phyloP scores from a whole-genome alignment of 495 filamentous ascomycete genomes.

The Trichoderma gamsii region DNA sequence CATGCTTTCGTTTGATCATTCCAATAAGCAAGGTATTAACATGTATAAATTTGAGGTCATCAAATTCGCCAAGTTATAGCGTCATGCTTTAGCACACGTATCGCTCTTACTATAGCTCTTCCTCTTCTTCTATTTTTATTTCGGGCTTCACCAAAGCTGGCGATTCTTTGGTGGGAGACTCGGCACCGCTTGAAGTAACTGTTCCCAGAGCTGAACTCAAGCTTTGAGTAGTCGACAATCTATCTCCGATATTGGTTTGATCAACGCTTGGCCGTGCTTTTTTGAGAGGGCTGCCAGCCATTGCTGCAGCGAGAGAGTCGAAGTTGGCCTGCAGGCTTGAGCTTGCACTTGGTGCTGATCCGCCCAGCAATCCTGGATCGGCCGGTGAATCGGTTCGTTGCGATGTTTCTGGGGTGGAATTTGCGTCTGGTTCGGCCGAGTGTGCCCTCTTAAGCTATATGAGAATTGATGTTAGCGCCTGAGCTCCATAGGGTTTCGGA shows the following conservation, averaged over 20 bases:
- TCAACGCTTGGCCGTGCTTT: slow-evolving; percentile 66
- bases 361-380: slow-evolving; percentile 27
- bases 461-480: background rate
- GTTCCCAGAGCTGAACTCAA: slow-evolving; percentile 14
- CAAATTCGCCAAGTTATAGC: background rate
- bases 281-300: slow-evolving; percentile 76
- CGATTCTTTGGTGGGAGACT: background rate
- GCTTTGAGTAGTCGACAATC: slow-evolving; percentile 9
- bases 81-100: background rate
- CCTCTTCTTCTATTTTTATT: slow-evolving; percentile 16
- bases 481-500: background rate
- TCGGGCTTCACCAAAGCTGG: background rate
- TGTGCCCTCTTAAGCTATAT: slow-evolving; percentile 88
- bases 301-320: slow-evolving; percentile 36
- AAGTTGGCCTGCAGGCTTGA: slow-evolving; percentile 21
- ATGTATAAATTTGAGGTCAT: background rate
- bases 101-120: slow-evolving; percentile 8
- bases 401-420: slow-evolving; percentile 14
- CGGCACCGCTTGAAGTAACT: background rate
- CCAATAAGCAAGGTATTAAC: slow-evolving; percentile 1
- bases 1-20: slow-evolving; percentile 5
- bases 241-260: slow-evolving; percentile 1
- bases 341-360: background rate
- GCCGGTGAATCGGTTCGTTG: slow-evolving; percentile 39
- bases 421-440: slow-evolving; percentile 67